Evolutionary conservation across 2,329 filamentous ascomycete species (phyloP).

Genomic region (Xylariales sp.): DNA sequence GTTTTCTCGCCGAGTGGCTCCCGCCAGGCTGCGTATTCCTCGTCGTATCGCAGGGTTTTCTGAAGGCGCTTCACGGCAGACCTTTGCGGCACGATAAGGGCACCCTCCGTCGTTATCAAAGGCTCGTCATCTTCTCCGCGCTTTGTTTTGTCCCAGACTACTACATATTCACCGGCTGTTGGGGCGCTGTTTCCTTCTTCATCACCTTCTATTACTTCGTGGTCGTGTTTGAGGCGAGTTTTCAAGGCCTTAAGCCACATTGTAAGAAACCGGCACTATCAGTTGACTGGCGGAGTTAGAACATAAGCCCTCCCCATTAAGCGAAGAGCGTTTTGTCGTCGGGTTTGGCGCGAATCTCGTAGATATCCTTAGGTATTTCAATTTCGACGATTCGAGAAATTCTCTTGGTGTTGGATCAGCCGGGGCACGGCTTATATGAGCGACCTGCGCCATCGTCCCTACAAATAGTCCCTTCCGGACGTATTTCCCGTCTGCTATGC

Average conservation of each 20-base stretch:
- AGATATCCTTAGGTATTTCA: neutral
- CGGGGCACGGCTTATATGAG: neutral
- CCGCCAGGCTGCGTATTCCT: constrained; percentile 38
- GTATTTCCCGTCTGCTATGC: constrained; percentile 5
- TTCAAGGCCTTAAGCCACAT: constrained; percentile 30
- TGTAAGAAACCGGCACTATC: neutral
- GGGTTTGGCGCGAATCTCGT: neutral
- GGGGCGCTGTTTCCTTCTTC: constrained; percentile 1
- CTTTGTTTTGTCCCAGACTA: constrained; percentile 22
- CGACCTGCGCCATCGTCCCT: neutral
- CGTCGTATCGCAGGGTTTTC: constrained; percentile 36
- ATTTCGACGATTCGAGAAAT: neutral
- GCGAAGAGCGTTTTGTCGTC: neutral
- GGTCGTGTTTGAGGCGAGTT: constrained; percentile 19
- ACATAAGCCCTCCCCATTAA: neutral
- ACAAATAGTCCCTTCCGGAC: constrained; percentile 1
- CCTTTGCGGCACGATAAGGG: constrained; percentile 8
- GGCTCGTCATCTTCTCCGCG: neutral
- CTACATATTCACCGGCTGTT: constrained; percentile 1
- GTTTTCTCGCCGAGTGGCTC: constrained; percentile 31
- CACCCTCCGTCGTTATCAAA: constrained; percentile 16
- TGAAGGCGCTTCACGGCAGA: constrained; percentile 13
- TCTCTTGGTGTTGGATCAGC: neutral
- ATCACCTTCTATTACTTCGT: neutral
- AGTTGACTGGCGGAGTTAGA: neutral